Base-by-base conservation (phyloP, 371 early-diverging fungal genomes). In the Mortierella sp. region DNA sequence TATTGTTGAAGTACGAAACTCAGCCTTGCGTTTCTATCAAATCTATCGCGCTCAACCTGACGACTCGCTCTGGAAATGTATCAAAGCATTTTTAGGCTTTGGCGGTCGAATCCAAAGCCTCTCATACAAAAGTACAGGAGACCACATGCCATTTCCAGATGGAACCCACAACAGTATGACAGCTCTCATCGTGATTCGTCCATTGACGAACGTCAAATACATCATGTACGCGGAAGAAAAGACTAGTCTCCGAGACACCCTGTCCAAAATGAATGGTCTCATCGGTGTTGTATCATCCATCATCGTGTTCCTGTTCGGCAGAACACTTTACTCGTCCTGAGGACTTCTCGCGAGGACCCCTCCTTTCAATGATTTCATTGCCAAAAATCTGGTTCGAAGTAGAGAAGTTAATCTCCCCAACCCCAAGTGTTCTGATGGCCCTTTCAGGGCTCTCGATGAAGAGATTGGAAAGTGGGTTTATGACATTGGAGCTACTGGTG, bases 211-310 rank as follows among this genome's bases (percentile, higher is more conserved):
- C 13, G 6, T 76, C 1, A 32, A 59, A 19, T n/a, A 19, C 13
- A 23, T 42, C 3, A n/a, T 13, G 9, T 60, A 59, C 19, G 15
- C 49, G 7, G 64, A 47, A 7, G 77, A 76, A 17, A 40, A 62
- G 51, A 58, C 61, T 0, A 63, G 42, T 2, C 32, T 76, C 43
- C 37, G 63, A 3, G 72, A 71, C 42, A 71, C 77, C 2, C 37
- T 76, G 61, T 56, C 77, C n/a, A 53, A 54, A 10, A 71, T 76
- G 34, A 72, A 72, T 42, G 77, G 77, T 32, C 37, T 76, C 3
- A 28, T 72, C 13, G 58, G 71, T 13, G 7, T 72, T 19, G 64
- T 64, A 0, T 40, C 71, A 2, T 55, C 77, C 8, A 19, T 71
- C 5, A 19, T 76, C 2, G 61, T 63, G 0, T 76, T 76, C 26